phyloP scores from a whole-genome alignment of 148 eudicot genomes.

The Arbutus unedo region DNA sequence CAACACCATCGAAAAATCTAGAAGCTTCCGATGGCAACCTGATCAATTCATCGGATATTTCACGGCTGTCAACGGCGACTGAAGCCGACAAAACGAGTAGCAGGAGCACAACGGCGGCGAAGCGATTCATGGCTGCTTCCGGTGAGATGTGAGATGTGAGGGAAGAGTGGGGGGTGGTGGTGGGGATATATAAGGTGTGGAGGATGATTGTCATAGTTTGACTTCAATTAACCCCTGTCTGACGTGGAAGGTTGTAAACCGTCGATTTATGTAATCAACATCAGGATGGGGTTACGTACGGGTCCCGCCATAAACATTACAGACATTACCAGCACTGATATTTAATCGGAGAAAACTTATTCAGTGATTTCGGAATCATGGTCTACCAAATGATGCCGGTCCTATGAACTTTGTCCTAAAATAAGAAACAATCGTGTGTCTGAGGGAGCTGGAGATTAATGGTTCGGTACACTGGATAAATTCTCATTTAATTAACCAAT shows the following conservation, averaged over 20 bases:
- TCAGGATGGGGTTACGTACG: background rate
- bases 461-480: no score
- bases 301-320: background rate
- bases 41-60: constrained; percentile 22
- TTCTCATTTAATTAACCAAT: no score
- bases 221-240: background rate
- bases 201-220: background rate
- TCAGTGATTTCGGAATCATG: no score
- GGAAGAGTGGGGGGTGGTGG: background rate
- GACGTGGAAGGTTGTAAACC: background rate
- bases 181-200: background rate
- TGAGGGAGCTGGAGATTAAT: no score
- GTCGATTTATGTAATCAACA: background rate
- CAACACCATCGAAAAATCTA: constrained; percentile 22
- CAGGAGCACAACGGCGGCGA: constrained; percentile 17
- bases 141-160: constrained; percentile 10
- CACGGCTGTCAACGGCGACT: constrained; percentile 26
- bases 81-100: constrained; percentile 26
- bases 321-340: background rate
- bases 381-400: no score
- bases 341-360: no score
- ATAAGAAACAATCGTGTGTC: no score
- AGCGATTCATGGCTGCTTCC: constrained; percentile 17
- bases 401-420: no score
- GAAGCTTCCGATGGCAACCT: constrained; percentile 33